phyloP scores from a whole-genome alignment of 1,139 yeast species.

The Pichia sp. region DNA sequence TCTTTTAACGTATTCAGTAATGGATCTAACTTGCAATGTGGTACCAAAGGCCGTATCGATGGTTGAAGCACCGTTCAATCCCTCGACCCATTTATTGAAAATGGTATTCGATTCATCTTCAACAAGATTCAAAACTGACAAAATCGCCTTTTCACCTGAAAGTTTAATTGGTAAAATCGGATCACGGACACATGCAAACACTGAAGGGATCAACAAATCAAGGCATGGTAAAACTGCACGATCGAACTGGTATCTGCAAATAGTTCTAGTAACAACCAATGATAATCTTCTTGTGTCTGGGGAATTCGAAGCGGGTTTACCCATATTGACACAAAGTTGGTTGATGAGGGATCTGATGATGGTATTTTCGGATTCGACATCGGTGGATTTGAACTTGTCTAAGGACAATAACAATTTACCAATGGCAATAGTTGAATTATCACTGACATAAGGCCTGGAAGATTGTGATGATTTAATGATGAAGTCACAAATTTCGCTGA shows the following conservation, averaged over 20 bases:
- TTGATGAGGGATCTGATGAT: conserved; percentile 24
- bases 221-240: conserved; percentile 42
- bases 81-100: conserved; percentile 55
- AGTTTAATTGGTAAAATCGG: conserved; percentile 81
- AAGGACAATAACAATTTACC: conserved; percentile 67
- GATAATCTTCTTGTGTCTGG: conserved; percentile 77
- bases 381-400: conserved; percentile 27
- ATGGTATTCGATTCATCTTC: conserved; percentile 53
- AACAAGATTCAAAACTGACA: conserved; percentile 63
- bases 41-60: conserved; percentile 38
- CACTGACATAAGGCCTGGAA: conserved; percentile 50
- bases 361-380: conserved; percentile 22
- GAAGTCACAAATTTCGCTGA: conserved; percentile 40
- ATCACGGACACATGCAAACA: conserved; percentile 80
- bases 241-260: conserved; percentile 53
- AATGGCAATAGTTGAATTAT: conserved; percentile 72
- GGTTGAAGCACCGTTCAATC: conserved; percentile 19
- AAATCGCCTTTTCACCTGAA: conserved; percentile 89
- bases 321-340: conserved; percentile 42
- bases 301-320: conserved; percentile 52
- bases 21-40: conserved; percentile 57
- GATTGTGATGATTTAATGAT: conserved; percentile 41
- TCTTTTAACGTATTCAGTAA: conserved; percentile 82
- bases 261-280: conserved; percentile 67
- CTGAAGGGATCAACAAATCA: conserved; percentile 57